Percentiles rank a stretch among this genome's conserved stretches.
phyloP scores from a whole-genome alignment of 139 green algal species.

The Chlorella sp. region DNA sequence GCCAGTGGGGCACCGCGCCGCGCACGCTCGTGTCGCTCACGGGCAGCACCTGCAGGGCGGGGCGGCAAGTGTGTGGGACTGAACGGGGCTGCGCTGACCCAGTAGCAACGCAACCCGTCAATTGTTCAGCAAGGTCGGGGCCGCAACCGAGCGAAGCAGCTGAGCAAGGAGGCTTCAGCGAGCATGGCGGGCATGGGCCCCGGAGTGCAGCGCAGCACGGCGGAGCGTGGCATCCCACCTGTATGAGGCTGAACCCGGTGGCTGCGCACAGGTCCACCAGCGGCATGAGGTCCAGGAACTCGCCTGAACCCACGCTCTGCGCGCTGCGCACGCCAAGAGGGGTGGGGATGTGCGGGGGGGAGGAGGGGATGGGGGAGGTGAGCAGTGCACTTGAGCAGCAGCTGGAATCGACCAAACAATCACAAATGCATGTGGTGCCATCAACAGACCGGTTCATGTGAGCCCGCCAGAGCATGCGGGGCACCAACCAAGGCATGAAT shows the following conservation, averaged over 20 bases:
- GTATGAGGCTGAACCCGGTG: constrained; percentile 34
- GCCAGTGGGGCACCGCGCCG: constrained; percentile 69
- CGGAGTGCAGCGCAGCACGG: too few relatives aligned
- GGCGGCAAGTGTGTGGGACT: neutral
- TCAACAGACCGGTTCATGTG: too few relatives aligned
- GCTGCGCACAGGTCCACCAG: constrained; percentile 81
- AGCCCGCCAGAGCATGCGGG: too few relatives aligned
- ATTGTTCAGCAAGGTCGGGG: neutral
- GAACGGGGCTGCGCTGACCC: too few relatives aligned
- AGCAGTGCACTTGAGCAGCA: too few relatives aligned
- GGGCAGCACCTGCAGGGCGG: constrained; percentile 87
- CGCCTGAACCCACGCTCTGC: constrained; percentile 80
- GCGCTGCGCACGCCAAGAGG: neutral
- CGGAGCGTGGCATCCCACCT: neutral
- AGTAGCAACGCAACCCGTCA: neutral
- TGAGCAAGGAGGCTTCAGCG: too few relatives aligned
- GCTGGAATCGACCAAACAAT: too few relatives aligned
- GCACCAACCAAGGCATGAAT: neutral
- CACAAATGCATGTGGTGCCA: too few relatives aligned
- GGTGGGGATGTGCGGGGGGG: neutral
- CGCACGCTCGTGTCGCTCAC: constrained; percentile 96
- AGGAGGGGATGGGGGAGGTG: too few relatives aligned
- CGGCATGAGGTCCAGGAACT: constrained; percentile 90
- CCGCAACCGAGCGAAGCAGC: too few relatives aligned
- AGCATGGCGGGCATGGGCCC: too few relatives aligned